Conservation (phyloP, 257 asterid species). For the Nicotiana undulata region DNA sequence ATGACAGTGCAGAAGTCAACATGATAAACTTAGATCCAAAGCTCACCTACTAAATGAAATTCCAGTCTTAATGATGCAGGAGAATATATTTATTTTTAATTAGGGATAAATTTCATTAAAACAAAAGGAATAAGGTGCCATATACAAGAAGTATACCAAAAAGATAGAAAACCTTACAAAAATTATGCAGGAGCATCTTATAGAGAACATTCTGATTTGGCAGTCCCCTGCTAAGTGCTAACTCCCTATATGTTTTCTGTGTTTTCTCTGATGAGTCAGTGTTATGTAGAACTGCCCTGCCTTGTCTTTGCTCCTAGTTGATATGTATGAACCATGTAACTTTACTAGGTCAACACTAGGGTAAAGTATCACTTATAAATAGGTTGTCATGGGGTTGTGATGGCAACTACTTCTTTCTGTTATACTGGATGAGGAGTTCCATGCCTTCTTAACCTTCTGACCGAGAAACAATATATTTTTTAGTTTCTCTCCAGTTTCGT, state of each 20-base stretch:
- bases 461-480: background rate
- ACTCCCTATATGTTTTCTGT: background rate
- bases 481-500: background rate
- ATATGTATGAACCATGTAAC: background rate
- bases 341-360: background rate
- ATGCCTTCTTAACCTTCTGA: background rate
- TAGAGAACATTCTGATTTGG: background rate
- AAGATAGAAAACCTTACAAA: no score
- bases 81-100: no score
- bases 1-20: background rate
- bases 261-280: background rate
- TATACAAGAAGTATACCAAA: no score
- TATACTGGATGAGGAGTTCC: background rate
- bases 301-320: background rate
- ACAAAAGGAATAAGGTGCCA: no score
- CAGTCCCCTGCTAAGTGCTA: background rate
- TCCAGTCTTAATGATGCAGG: background rate
- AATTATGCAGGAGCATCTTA: background rate
- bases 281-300: background rate
- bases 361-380: background rate
- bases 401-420: background rate
- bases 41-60: background rate
- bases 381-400: background rate
- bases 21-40: background rate
- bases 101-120: background rate